These are phyloP conservation scores for Colletotrichum scovillei DNA, from an alignment of 2,329 filamentous ascomycete species.

Conservation along the genomic window DNA sequence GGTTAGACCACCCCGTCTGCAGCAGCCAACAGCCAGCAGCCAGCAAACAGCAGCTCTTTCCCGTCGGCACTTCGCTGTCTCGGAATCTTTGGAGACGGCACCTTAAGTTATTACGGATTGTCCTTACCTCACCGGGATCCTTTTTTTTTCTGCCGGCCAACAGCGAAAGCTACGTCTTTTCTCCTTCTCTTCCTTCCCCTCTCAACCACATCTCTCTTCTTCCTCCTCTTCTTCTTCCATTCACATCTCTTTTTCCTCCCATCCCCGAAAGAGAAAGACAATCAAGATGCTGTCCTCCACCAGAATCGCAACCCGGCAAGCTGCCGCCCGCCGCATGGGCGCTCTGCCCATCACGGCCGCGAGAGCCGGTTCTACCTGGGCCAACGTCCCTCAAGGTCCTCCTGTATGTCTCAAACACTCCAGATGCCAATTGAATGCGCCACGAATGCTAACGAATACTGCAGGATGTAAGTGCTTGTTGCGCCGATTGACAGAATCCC, in stretches of 20 bases:
- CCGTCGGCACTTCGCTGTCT: constrained; percentile 35
- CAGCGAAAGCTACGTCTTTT: neutral
- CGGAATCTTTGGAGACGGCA: constrained; percentile 17
- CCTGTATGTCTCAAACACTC: constrained; percentile 72
- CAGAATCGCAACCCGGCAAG: constrained; percentile 37
- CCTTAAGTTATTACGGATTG: no score
- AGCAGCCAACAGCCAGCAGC: neutral
- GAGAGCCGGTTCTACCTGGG: constrained; percentile 81
- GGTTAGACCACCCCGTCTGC: constrained; percentile 5
- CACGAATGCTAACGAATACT: constrained; percentile 42
- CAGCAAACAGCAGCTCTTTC: no score
- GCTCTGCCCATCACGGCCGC: constrained; percentile 35
- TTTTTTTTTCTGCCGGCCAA: constrained; percentile 1
- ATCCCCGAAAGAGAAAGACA: neutral
- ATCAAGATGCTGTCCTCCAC: constrained; percentile 35
- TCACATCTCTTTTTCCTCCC: neutral
- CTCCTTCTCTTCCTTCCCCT: constrained; percentile 9
- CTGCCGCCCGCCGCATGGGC: constrained; percentile 34
- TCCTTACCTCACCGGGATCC: constrained; percentile 1
- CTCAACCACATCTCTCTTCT: neutral
- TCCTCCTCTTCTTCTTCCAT: neutral
- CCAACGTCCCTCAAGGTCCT: constrained; percentile 91
- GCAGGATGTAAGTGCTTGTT: constrained; percentile 50
- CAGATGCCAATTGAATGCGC: constrained; percentile 42
- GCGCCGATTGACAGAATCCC: neutral